phyloP scores from a whole-genome alignment of 2,329 filamentous ascomycete genomes.

The Epichloe glyceriae region DNA sequence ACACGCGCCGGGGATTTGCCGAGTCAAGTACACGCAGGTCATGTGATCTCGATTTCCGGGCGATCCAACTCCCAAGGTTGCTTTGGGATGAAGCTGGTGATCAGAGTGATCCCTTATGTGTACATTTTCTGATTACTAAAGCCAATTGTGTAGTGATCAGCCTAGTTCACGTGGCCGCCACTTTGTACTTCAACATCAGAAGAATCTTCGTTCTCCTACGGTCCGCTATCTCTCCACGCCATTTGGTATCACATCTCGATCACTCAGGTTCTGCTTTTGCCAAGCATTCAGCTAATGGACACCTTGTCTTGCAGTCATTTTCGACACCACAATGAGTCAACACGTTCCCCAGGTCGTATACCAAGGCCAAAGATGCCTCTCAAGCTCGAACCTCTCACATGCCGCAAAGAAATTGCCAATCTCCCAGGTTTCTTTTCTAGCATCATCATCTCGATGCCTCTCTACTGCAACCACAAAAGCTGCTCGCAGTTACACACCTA shows the following conservation, averaged over 20 bases:
- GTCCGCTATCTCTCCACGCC: background rate
- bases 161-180: background rate
- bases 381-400: slow-evolving; percentile 4
- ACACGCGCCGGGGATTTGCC: slow-evolving; percentile 21
- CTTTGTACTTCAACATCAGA: background rate
- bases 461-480: slow-evolving; percentile 9
- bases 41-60: slow-evolving; percentile 20
- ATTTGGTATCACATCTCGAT: background rate
- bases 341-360: slow-evolving; percentile 13
- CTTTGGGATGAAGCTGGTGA: background rate
- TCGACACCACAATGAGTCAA: slow-evolving; percentile 14
- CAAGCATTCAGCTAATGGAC: background rate
- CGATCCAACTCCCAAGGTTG: background rate
- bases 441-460: slow-evolving; percentile 9
- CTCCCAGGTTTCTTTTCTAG: slow-evolving; percentile 8
- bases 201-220: too few species aligned
- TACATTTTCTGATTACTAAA: background rate
- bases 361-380: slow-evolving; percentile 10
- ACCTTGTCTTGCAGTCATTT: background rate
- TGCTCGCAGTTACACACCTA: slow-evolving; percentile 11
- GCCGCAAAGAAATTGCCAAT: slow-evolving; percentile 9
- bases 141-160: background rate
- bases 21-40: slow-evolving; percentile 13
- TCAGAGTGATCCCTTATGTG: background rate
- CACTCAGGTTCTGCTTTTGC: background rate